Base-by-base conservation (phyloP, 257 asterid genomes). In the Primulina huaijiensis region DNA sequence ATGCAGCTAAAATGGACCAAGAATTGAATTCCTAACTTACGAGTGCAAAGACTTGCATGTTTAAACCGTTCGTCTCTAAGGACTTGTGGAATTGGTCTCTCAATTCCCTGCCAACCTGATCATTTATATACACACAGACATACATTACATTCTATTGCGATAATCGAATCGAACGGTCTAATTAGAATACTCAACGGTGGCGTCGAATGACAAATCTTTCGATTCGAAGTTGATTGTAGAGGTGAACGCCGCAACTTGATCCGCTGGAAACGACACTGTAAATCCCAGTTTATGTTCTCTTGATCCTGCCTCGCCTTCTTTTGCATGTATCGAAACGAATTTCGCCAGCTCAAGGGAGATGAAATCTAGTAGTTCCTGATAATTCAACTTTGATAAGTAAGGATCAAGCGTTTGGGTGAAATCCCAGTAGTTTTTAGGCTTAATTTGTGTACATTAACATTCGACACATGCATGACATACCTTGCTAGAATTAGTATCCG, bases 281-380 rank as follows among this genome's bases (percentile, higher is more conserved):
- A 88, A 88, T 60, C 95, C 97, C 70, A 88, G 73, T 67, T 72
- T 83, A 69, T 77, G 57, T 5, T 81, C 84, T 72, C 64, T 71
- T 37, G 68, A 50, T 66, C 20, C 52, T 6, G 17, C 25, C 30
- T 74, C 65, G 1, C 59, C 73, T 23, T 77, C 75, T 35, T 73
- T 85, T 29, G 71, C 64, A 65, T 82, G 77, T 8, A 78, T 4
- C 29, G 86, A 66, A 23, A 90, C 74, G 30, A 86, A 90, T 78
- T 88, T 86, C 9, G 88, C 85, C 10, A 90, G 71, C 84, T 86
- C 93, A 68, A 76, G 50, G 7, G 85, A 88, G 11, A 86, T 83
- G 43, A 85, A 69, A 71, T 86, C 89, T 64, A 85, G 82, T 68
- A 90, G 62, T 70, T 85, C 97, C 97, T 88, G 83, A 76, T 50